A percentile compares a stretch with the other conserved stretches of the same genome.
phyloP scores from a whole-genome alignment of 78 protist genomes.

The Chrysochromulina tobinii region DNA sequence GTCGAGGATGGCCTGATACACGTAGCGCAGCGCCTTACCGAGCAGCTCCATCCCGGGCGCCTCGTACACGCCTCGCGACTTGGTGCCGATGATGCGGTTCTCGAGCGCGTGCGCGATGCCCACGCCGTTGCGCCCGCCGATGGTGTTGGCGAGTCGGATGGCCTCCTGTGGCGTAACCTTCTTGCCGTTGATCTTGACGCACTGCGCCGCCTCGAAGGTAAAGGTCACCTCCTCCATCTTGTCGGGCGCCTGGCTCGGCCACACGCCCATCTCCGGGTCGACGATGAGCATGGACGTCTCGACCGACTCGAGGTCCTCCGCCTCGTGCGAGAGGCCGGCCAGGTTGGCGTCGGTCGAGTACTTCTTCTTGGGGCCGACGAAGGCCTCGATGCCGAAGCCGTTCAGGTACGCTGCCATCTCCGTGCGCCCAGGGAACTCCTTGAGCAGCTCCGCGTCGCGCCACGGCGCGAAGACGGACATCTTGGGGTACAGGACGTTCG shows the following conservation, averaged over 20 bases:
- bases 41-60: slow-evolving; percentile 59
- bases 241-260: slow-evolving; percentile 54
- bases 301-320: slow-evolving; percentile 30
- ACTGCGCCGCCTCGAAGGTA: neutral
- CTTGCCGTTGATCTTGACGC: slow-evolving; percentile 48
- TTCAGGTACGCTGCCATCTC: slow-evolving; percentile 39
- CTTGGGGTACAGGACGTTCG: slow-evolving; percentile 35
- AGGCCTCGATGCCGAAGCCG: slow-evolving; percentile 18
- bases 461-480: slow-evolving; percentile 40
- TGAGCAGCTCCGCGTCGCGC: slow-evolving; percentile 47
- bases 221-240: slow-evolving; percentile 8
- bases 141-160: slow-evolving; percentile 1
- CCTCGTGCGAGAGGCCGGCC: slow-evolving; percentile 49
- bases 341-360: slow-evolving; percentile 59
- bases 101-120: slow-evolving; percentile 30
- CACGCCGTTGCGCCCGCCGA: slow-evolving; percentile 40
- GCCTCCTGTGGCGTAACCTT: neutral
- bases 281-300: slow-evolving; percentile 34
- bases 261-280: slow-evolving; percentile 44
- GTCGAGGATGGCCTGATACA: slow-evolving; percentile 51
- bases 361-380: slow-evolving; percentile 39
- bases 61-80: slow-evolving; percentile 54
- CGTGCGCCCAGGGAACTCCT: slow-evolving; percentile 42
- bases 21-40: slow-evolving; percentile 14
- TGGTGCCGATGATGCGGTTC: slow-evolving; percentile 54